phyloP scores from a whole-genome alignment of 176 grass and related monocot species.

The Ensete ventricosum region DNA sequence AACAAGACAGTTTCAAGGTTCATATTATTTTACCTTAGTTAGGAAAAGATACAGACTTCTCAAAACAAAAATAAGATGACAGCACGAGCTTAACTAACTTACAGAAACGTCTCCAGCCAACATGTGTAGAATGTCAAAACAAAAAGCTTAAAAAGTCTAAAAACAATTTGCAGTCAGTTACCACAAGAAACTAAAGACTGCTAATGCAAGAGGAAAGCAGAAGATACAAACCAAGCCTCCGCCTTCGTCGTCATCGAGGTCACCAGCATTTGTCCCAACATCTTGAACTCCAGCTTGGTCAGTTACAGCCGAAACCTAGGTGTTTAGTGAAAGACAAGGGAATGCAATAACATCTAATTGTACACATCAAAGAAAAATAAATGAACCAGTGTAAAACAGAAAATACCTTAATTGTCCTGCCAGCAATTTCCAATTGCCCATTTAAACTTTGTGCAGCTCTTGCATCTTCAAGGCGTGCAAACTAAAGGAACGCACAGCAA shows the following conservation, averaged over 20 bases:
- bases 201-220: slow-evolving; percentile 8
- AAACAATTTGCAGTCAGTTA: neutral
- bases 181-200: neutral
- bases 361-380: slow-evolving; percentile 1
- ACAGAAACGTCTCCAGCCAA: too few relatives aligned
- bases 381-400: slow-evolving; percentile 10
- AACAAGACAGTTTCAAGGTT: too few relatives aligned
- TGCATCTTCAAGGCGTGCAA: slow-evolving; percentile 88
- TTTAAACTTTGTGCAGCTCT: slow-evolving; percentile 89
- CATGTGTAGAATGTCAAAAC: neutral
- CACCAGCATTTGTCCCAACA: slow-evolving; percentile 50
- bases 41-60: too few relatives aligned
- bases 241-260: slow-evolving; percentile 98
- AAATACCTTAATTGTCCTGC: slow-evolving; percentile 82
- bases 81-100: neutral
- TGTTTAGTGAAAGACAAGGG: neutral
- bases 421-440: slow-evolving; percentile 95
- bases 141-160: neutral
- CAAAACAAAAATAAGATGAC: neutral
- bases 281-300: slow-evolving; percentile 70
- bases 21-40: too few relatives aligned
- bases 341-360: slow-evolving; percentile 1
- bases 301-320: slow-evolving; percentile 87
- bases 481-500: slow-evolving; percentile 36
- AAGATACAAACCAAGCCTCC: slow-evolving; percentile 73